A percentile compares a stretch with the other conserved stretches of the same genome.
phyloP scores from a whole-genome alignment of 2,329 filamentous ascomycete genomes.

The Westerdykella aurantiaca region DNA sequence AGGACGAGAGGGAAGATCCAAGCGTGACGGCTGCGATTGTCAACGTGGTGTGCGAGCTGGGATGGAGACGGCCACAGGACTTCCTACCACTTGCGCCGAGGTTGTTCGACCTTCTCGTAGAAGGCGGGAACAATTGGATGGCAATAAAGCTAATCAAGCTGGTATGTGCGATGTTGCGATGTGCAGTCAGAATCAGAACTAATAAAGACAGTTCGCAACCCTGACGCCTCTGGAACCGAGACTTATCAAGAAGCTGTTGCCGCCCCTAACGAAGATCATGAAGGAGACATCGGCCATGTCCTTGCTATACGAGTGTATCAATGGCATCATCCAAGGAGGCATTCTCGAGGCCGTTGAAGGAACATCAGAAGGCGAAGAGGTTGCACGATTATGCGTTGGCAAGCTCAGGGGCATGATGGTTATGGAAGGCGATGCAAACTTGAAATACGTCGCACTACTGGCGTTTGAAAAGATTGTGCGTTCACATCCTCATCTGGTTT shows the following conservation, averaged over 20 bases:
- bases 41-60: constrained; percentile 93
- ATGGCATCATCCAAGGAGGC: constrained; percentile 94
- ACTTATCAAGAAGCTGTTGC: constrained; percentile 82
- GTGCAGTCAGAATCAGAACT: constrained; percentile 3
- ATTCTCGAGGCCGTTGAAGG: constrained; percentile 81
- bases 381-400: constrained; percentile 83
- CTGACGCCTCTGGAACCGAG: constrained; percentile 88
- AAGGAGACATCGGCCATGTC: constrained; percentile 96
- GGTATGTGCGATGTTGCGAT: constrained; percentile 44
- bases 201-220: constrained; percentile 69
- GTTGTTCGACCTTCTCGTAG: constrained; percentile 85
- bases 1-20: constrained; percentile 83
- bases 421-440: constrained; percentile 85
- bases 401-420: constrained; percentile 94
- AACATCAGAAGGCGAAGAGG: constrained; percentile 77
- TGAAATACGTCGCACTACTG: constrained; percentile 94
- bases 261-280: constrained; percentile 87
- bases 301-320: constrained; percentile 96
- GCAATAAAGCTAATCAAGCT: constrained; percentile 98
- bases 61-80: constrained; percentile 88
- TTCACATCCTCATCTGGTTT: constrained; percentile 82
- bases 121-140: constrained; percentile 98
- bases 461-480: constrained; percentile 92
- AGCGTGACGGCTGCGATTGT: constrained; percentile 94
- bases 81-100: constrained; percentile 88